phyloP scores from a whole-genome alignment of 495 filamentous ascomycete species.

The Aspergillus affinis region DNA sequence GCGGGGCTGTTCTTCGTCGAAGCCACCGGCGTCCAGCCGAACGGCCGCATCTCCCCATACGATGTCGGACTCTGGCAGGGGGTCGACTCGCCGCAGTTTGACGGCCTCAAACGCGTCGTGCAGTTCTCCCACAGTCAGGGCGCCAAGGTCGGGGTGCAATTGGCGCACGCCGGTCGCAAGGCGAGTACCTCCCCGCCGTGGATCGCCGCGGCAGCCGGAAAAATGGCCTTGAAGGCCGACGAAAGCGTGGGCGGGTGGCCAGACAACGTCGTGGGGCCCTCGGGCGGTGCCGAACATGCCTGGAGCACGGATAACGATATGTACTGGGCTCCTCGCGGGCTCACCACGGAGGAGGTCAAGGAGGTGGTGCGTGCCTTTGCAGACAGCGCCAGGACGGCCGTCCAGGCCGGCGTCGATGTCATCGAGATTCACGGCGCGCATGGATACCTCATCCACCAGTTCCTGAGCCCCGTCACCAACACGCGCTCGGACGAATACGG shows the following conservation, averaged over 20 bases:
- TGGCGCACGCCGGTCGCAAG: constrained; percentile 75
- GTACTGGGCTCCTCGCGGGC: constrained; percentile 37
- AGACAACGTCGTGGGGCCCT: constrained; percentile 61
- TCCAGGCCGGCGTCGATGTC: constrained; percentile 66
- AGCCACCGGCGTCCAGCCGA: constrained; percentile 63
- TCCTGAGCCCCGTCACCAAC: constrained; percentile 61
- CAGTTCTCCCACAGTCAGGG: constrained; percentile 62
- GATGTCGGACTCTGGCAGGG: constrained; percentile 67
- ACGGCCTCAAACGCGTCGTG: constrained; percentile 58
- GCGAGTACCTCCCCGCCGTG: constrained; percentile 64
- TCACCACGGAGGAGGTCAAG: constrained; percentile 57
- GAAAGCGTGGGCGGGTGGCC: constrained; percentile 67
- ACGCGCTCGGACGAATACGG: constrained; percentile 63
- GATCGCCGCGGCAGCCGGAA: constrained; percentile 36
- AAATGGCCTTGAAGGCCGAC: constrained; percentile 42
- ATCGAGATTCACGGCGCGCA: constrained; percentile 62
- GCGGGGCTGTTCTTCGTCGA: constrained; percentile 66
- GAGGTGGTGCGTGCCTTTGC: constrained; percentile 60
- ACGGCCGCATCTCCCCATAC: constrained; percentile 71
- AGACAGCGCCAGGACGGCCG: constrained; percentile 56
- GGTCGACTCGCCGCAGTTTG: constrained; percentile 54
- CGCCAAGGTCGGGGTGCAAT: constrained; percentile 68
- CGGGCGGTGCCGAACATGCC: constrained; percentile 48
- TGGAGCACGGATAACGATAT: constrained; percentile 38
- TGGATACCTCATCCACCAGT: constrained; percentile 71